Conservation (phyloP, 1,284 basidiomycete genomes). For the Rhodotorula sp. region DNA sequence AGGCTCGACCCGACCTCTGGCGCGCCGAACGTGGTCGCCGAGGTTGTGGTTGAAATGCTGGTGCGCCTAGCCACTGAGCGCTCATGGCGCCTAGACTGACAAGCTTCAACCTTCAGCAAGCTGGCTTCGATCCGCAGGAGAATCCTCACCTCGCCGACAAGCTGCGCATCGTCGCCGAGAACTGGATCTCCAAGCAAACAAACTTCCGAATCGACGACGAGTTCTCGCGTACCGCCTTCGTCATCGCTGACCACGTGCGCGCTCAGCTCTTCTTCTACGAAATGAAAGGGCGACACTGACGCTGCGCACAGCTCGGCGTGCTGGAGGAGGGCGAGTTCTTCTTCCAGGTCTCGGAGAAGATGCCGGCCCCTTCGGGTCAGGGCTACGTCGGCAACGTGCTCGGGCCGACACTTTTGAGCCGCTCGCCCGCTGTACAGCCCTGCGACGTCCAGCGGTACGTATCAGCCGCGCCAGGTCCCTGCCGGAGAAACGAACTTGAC, state of each 20-base stretch:
- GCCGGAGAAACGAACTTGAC: neutral
- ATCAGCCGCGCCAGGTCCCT: too few relatives aligned
- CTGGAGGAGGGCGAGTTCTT: constrained; percentile 46
- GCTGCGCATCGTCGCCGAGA: constrained; percentile 1
- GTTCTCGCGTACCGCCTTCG: constrained; percentile 25
- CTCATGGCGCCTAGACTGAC: too few relatives aligned
- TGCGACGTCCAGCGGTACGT: constrained; percentile 46
- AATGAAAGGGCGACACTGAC: constrained; percentile 1
- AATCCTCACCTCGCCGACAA: constrained; percentile 40
- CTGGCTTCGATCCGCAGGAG: constrained; percentile 42
- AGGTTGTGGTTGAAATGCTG: constrained; percentile 46
- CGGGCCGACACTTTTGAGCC: constrained; percentile 44
- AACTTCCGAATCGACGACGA: constrained; percentile 26
- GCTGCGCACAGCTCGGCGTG: constrained; percentile 34
- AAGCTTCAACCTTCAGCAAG: constrained; percentile 13
- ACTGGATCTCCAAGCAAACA: constrained; percentile 7
- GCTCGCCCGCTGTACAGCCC: constrained; percentile 46
- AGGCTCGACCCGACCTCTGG: constrained; percentile 40
- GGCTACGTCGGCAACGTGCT: constrained; percentile 32
- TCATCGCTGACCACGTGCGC: constrained; percentile 38
- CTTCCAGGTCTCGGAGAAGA: constrained; percentile 41
- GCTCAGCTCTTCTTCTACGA: constrained; percentile 27
- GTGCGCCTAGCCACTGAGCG: constrained; percentile 4
- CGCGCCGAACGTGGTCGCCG: constrained; percentile 41
- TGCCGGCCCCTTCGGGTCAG: constrained; percentile 34